Conservation (phyloP, 345 rosid species). For the Eucalyptus dawsonii region DNA sequence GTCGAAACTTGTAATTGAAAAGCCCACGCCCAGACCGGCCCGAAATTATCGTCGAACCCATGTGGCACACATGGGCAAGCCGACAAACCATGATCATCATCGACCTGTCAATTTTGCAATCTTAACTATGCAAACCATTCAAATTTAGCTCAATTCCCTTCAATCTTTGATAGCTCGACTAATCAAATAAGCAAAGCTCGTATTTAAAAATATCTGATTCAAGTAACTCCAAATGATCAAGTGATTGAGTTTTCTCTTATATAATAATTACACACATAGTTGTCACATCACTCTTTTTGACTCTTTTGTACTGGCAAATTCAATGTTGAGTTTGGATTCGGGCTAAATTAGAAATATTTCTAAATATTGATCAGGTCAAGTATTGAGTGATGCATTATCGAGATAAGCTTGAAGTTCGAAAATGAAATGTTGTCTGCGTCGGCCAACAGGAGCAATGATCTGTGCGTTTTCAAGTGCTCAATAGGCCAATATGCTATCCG, state of each 20-base stretch:
- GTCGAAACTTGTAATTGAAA: not conserved
- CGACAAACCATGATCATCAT: not conserved
- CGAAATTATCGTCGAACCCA: not conserved
- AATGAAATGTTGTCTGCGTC: too few relatives aligned
- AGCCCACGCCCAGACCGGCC: accelerated
- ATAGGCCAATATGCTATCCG: not conserved
- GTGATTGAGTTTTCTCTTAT: not conserved
- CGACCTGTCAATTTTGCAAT: not conserved
- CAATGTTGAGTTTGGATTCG: not conserved
- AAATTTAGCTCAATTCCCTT: not conserved
- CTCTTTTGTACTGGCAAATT: accelerated
- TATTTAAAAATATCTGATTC: not conserved
- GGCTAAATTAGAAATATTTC: not conserved
- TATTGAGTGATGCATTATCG: too few relatives aligned
- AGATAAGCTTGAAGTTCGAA: too few relatives aligned
- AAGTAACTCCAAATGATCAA: not conserved
- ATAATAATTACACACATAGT: not conserved
- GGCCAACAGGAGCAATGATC: not conserved
- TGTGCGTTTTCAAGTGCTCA: not conserved
- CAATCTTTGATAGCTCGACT: not conserved
- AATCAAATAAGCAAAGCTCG: not conserved
- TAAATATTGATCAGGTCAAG: not conserved
- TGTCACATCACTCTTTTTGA: not conserved
- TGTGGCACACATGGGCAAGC: not conserved
- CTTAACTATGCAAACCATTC: not conserved